A percentile compares a stretch with the other conserved stretches of the same genome.
phyloP scores from a whole-genome alignment of 2,329 filamentous ascomycete species.

The Microsporum canis region DNA sequence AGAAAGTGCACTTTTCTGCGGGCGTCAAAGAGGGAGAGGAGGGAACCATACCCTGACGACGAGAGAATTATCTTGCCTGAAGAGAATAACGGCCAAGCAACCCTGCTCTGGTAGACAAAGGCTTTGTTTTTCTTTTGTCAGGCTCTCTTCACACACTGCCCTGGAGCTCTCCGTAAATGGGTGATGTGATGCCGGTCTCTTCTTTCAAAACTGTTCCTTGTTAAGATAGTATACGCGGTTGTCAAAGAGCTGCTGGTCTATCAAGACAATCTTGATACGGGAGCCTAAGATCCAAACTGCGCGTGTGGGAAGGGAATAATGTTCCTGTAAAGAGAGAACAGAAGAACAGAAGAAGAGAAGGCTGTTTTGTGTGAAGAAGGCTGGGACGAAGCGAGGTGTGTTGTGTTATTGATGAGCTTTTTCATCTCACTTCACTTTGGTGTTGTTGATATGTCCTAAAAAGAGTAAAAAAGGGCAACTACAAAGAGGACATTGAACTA shows the following conservation, averaged over 20 bases:
- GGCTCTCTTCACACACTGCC: background rate
- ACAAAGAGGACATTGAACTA: background rate
- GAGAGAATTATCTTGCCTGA: background rate
- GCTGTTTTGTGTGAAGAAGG: background rate
- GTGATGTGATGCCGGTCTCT: background rate
- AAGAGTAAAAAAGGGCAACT: background rate
- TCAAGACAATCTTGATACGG: background rate
- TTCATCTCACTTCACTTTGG: background rate
- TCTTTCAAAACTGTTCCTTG: background rate
- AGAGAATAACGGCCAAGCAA: background rate
- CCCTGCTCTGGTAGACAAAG: background rate
- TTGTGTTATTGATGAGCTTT: background rate
- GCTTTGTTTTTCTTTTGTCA: background rate
- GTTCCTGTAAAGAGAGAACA: background rate
- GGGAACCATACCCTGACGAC: background rate
- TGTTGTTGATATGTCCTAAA: background rate
- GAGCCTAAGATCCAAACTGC: background rate
- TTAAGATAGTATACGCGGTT: background rate
- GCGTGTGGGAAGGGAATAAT: background rate
- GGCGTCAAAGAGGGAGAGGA: background rate
- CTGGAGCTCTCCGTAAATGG: background rate
- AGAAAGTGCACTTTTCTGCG: background rate
- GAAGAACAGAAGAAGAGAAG: background rate
- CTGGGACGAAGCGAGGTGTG: background rate
- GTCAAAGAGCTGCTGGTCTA: background rate